Base-by-base conservation (phyloP, 306 rosid genomes). In the Carpinus fangiana region DNA sequence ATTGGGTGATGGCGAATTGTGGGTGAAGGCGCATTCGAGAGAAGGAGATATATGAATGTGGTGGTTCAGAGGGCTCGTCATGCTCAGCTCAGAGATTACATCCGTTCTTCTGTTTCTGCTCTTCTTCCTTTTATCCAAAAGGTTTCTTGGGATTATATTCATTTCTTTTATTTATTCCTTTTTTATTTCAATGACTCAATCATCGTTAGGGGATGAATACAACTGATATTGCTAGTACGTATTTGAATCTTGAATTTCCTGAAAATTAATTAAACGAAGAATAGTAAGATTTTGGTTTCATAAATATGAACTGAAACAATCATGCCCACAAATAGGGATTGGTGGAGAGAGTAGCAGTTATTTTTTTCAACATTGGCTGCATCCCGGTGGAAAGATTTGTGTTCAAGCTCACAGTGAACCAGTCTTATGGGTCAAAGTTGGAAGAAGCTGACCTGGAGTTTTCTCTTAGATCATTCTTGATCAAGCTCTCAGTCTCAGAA, bases 21-120 rank as follows among this genome's bases (percentile, higher is more conserved):
- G 59, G 51, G 73, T 31, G 62, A 82, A 94, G 98, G 91, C 87
- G 93, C 98, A 26, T 94, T 92, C 84, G 97, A 90, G 81, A 91
- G 97, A 84, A 84, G 92, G 73, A 90, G 94, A 81, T 92, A 90
- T 79, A 88, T 90, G 97, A 94, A 89, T 82, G 80, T 89, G 88
- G 95, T 92, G 76, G 90, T 86, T 83, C 97, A 94, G 72, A 92
- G 89, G 83, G 93, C 95, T 84, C 78, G 81, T 56, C 96, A 94
- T 78, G 97, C 93, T 79, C 90, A 94, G 66, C 97, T 92, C 69
- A 86, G 87, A 83, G 87, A 90, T 79, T 94, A 94, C 82, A 92
- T 94, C 66, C 90, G 86, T 86, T 85, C 95, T 45, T 76, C 94
- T 82, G 91, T 92, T 68, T 86, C 83, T 2, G 90, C 90, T 74